Conservation (phyloP, 2,329 filamentous ascomycete species). For the Nothophoma quercina region DNA sequence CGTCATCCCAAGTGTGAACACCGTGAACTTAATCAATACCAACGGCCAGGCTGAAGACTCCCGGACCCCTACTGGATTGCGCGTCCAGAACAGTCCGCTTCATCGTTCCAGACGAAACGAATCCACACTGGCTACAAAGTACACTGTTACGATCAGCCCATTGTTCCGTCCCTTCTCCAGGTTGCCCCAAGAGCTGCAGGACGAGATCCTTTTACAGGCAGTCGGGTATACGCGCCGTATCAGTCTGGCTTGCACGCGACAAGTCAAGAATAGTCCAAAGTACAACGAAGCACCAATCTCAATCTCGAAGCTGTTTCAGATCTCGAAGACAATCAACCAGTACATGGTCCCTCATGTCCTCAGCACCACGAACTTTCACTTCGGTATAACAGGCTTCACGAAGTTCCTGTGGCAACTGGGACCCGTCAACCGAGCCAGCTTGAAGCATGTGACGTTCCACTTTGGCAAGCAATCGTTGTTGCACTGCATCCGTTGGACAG, state of each 20-base stretch:
- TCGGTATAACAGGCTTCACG: slow-evolving; percentile 30
- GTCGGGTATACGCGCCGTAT: slow-evolving; percentile 23
- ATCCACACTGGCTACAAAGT: slow-evolving; percentile 13
- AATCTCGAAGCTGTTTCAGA: slow-evolving; percentile 28
- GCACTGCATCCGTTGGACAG: slow-evolving; percentile 43
- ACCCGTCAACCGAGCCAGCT: slow-evolving; percentile 28
- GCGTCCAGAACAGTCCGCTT: slow-evolving; percentile 7
- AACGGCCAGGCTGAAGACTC: too few relatives aligned
- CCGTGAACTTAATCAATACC: too few relatives aligned
- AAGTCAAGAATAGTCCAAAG: background rate
- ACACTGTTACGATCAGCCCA: slow-evolving; percentile 35
- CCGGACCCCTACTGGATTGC: too few relatives aligned
- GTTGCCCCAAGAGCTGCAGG: slow-evolving; percentile 40
- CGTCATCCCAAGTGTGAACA: too few relatives aligned
- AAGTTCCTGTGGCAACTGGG: slow-evolving; percentile 33
- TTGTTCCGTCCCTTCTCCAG: slow-evolving; percentile 37
- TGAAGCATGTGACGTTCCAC: slow-evolving; percentile 33
- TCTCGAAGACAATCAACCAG: slow-evolving; percentile 28
- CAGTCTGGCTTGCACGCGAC: background rate
- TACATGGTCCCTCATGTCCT: slow-evolving; percentile 34
- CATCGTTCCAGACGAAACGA: slow-evolving; percentile 12
- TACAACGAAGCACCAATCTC: slow-evolving; percentile 16
- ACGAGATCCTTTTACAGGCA: slow-evolving; percentile 35
- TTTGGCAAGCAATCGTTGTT: slow-evolving; percentile 31
- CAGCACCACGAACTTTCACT: slow-evolving; percentile 38